Percentiles rank a stretch among this genome's conserved stretches.
Conservation (phyloP, 2,329 filamentous ascomycete species). For the Fusarium protoensiforme region DNA sequence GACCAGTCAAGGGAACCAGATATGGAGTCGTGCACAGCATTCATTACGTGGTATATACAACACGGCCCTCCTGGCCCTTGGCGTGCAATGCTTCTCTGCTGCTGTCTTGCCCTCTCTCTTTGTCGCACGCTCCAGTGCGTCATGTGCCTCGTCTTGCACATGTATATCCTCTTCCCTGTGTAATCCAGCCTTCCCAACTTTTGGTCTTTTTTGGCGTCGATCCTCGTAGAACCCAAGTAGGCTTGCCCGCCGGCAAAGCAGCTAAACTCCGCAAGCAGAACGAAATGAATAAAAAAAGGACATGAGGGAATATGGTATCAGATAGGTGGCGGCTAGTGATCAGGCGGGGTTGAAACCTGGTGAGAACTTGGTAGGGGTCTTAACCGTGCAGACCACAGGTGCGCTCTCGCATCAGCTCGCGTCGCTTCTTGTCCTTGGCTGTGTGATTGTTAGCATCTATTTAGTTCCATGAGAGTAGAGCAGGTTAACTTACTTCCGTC, state of each 20-base stretch:
- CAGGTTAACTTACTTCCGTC: constrained; percentile 47
- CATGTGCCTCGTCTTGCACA: constrained; percentile 18
- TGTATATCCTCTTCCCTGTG: constrained; percentile 3
- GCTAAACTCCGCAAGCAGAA: constrained; percentile 29
- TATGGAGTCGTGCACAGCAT: constrained; percentile 21
- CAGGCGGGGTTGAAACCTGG: constrained; percentile 34
- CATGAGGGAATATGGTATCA: constrained; percentile 32
- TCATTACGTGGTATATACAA: constrained; percentile 35
- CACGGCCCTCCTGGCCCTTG: constrained; percentile 11
- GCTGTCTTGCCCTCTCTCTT: constrained; percentile 2
- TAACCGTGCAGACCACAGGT: constrained; percentile 62
- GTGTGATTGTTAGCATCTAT: constrained; percentile 49
- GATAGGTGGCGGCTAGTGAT: constrained; percentile 10
- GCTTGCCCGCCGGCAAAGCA: constrained; percentile 23
- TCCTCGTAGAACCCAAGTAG: constrained; percentile 20
- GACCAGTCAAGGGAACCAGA: not conserved
- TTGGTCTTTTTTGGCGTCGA: constrained; percentile 24
- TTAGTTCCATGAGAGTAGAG: not conserved
- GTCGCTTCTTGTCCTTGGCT: constrained; percentile 76
- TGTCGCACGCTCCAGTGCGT: not conserved
- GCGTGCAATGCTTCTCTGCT: constrained; percentile 8
- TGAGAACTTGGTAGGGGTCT: not conserved
- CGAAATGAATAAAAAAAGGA: constrained; percentile 19
- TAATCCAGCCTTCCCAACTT: constrained; percentile 19
- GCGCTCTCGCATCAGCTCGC: constrained; percentile 73